Percentiles rank a stretch among this genome's conserved stretches.
Conservation (phyloP, 208 protist genomes). For the Balamuthia mandrillaris region DNA sequence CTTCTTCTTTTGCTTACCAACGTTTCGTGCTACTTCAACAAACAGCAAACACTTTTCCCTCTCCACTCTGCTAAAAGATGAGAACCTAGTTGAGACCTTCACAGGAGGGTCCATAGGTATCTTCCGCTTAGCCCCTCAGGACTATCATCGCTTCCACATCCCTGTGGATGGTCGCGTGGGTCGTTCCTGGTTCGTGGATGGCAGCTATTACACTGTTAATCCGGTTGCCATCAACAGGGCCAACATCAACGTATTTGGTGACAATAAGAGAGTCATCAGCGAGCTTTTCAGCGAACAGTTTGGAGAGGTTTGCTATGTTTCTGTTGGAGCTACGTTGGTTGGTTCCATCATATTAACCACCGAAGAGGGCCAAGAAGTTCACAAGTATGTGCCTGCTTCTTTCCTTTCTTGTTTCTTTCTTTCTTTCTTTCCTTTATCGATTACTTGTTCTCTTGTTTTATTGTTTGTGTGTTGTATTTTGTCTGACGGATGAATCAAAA, state of each 20-base stretch:
- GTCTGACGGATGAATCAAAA: too few species aligned
- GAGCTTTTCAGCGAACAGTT: slow-evolving; percentile 64
- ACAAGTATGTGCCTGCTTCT: background rate
- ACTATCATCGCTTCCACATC: slow-evolving; percentile 75
- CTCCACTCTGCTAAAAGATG: too few species aligned
- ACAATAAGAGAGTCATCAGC: slow-evolving; percentile 67
- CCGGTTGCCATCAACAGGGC: slow-evolving; percentile 62
- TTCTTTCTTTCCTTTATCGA: background rate
- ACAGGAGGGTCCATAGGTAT: slow-evolving; percentile 19
- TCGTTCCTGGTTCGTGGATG: slow-evolving; percentile 22
- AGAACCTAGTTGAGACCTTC: background rate
- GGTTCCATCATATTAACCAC: slow-evolving; percentile 65
- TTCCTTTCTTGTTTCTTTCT: too few species aligned
- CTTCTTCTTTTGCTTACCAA: too few species aligned
- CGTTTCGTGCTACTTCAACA: too few species aligned
- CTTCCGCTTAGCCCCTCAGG: slow-evolving; percentile 70
- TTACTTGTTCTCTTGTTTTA: too few species aligned
- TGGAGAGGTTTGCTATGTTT: slow-evolving; percentile 36
- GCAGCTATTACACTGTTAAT: slow-evolving; percentile 60
- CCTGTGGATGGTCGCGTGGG: slow-evolving; percentile 57
- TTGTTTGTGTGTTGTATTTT: too few species aligned
- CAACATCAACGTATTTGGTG: slow-evolving; percentile 68
- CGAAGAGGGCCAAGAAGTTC: slow-evolving; percentile 23
- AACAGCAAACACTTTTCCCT: too few species aligned
- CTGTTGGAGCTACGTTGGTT: slow-evolving; percentile 69